Evolutionary conservation across 495 filamentous ascomycete species (phyloP), one percentile per base, ranked within the genome.

Genomic region (Xylaria venustula): DNA sequence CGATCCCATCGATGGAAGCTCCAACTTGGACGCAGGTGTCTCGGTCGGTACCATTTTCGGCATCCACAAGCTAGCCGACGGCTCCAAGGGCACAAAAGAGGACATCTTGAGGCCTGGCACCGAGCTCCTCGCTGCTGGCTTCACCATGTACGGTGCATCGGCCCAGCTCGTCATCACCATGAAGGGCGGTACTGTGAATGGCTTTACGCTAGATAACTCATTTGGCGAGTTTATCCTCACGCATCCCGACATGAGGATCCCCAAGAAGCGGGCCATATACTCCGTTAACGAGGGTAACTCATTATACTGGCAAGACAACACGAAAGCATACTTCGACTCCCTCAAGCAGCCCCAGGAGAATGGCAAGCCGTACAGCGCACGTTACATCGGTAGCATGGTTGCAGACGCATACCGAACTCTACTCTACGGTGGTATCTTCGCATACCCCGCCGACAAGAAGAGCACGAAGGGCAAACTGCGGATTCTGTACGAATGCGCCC

Each of bases 141-240:
- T 98, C 81, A 98, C 94, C 74, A 98, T 98, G 94, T 98, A 98
- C 76, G 94, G 94, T 69, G 94, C 94, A 65, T 96, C 92, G 22
- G 89, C 94, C 7, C 93, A 97, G 76, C 81, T 98, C 53, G 94
- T 98, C 55, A 88, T 98, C 73, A 98, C 94, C 42, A 98, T 98
- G 92, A 90, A 88, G 73, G 91, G 90, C 57, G 92, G 94, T 45
- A 83, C 74, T 56, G 94, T 98, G 77, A 96, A 98, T 74, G 94
- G 93, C 58, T 98, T 98, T 80, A 98, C 94, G 23, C 83, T 98
- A 68, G 94, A 98, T 77, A 93, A 90, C 73, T 90, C 90, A 36
- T 84, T 98, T 41, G 94, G 94, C 74, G 94, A 98, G 80, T 98
- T 98, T 80, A 98, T 98, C 79, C 84, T 98, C 48, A 96, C 94